These are phyloP conservation scores for Cryptococcus sp. DNA, from an alignment of 1,284 basidiomycete genomes.

Conservation along the genomic window DNA sequence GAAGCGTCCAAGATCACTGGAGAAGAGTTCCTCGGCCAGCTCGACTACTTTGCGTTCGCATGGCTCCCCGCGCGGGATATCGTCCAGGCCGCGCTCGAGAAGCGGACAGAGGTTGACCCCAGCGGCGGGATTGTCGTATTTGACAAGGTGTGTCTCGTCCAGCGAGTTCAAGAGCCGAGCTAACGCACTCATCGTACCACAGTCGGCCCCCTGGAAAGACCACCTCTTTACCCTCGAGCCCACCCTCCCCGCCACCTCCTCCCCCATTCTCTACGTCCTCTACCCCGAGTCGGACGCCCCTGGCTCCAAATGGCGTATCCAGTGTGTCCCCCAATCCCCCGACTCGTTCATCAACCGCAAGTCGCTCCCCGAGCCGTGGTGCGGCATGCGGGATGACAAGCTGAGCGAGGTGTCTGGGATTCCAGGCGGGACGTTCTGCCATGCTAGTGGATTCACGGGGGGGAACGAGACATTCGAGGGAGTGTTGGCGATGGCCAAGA, in stretches of 20 bases:
- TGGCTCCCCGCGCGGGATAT: constrained; percentile 92
- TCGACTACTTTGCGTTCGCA: constrained; percentile 79
- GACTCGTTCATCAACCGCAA: constrained; percentile 89
- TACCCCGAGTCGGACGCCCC: constrained; percentile 73
- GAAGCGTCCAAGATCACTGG: constrained; percentile 81
- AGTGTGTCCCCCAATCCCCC: constrained; percentile 78
- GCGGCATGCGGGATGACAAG: constrained; percentile 81
- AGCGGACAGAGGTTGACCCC: constrained; percentile 63
- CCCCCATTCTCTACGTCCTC: constrained; percentile 67
- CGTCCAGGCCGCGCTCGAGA: constrained; percentile 64
- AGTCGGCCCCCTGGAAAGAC: constrained; percentile 60
- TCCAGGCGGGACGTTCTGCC: constrained; percentile 82
- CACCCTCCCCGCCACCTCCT: constrained; percentile 23
- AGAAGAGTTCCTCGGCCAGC: constrained; percentile 73
- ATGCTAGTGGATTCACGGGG: constrained; percentile 94
- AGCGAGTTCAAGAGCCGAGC: no score
- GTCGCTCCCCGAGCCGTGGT: constrained; percentile 87
- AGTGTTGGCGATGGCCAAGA: constrained; percentile 72
- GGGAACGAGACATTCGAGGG: constrained; percentile 91
- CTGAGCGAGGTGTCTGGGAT: constrained; percentile 73
- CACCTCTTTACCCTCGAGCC: constrained; percentile 85
- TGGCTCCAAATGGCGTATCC: constrained; percentile 80
- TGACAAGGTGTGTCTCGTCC: constrained; percentile 59
- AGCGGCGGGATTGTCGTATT: constrained; percentile 78
- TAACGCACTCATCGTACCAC: constrained; percentile 8